These are phyloP conservation scores for Apiotrichum domesticum DNA, from an alignment of 1,284 basidiomycete genomes.

Conservation along the genomic window DNA sequence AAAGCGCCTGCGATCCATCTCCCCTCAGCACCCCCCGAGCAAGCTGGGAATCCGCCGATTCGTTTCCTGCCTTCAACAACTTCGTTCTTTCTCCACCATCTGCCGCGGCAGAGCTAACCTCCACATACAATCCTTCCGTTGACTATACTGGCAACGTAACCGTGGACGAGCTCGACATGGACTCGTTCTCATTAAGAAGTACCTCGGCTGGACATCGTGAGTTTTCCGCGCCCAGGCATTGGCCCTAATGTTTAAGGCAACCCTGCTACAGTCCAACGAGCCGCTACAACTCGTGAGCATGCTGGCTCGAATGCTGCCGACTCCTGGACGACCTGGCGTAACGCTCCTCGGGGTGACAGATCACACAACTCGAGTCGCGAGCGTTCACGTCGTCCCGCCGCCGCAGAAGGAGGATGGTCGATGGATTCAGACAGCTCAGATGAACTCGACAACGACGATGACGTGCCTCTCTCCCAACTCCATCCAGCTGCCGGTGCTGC, in stretches of 20 bases:
- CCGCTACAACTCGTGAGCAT: too few relatives aligned
- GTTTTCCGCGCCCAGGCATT: too few relatives aligned
- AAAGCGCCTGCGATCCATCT: conserved; percentile 1
- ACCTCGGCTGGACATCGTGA: neutral
- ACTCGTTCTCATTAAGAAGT: neutral
- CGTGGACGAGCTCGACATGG: neutral
- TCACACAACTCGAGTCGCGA: conserved; percentile 9
- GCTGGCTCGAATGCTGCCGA: too few relatives aligned
- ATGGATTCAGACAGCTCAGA: conserved; percentile 8
- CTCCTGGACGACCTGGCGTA: conserved; percentile 6
- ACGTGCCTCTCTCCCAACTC: conserved; percentile 35
- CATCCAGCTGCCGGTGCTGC: conserved; percentile 34
- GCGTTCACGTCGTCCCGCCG: conserved; percentile 1
- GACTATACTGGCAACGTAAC: neutral
- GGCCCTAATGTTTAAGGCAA: neutral
- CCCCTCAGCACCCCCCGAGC: conserved; percentile 8
- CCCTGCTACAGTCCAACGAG: neutral
- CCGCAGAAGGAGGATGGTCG: conserved; percentile 6
- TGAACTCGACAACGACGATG: conserved; percentile 20
- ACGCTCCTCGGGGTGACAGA: neutral
- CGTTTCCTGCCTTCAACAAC: conserved; percentile 26
- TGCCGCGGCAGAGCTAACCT: neutral
- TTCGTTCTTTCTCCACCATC: conserved; percentile 1
- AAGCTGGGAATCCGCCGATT: conserved; percentile 31
- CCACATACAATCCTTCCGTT: neutral